phyloP scores from a whole-genome alignment of 306 rosid genomes.

The Elaeagnus macrophylla region DNA sequence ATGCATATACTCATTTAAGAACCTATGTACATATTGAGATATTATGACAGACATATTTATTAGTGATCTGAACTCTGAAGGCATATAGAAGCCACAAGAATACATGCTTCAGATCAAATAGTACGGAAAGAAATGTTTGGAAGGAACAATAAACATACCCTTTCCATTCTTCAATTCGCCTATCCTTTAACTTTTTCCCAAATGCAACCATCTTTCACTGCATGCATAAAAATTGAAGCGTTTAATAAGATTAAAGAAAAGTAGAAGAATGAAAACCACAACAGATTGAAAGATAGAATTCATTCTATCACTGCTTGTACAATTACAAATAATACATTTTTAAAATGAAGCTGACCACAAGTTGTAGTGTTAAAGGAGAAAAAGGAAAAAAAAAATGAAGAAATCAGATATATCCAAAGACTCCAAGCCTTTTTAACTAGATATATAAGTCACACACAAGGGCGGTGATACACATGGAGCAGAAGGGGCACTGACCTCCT shows the following conservation, averaged over 20 bases:
- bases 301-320: too few relatives aligned
- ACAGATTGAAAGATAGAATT: neutral
- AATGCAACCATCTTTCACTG: conserved; percentile 86
- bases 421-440: too few relatives aligned
- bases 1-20: too few relatives aligned
- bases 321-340: neutral
- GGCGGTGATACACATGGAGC: too few relatives aligned
- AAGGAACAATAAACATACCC: conserved; percentile 41
- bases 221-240: conserved; percentile 9
- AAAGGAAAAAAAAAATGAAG: neutral
- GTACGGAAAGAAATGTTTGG: neutral
- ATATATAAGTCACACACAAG: too few relatives aligned
- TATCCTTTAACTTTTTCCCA: conserved; percentile 91
- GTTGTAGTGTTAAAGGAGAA: neutral
- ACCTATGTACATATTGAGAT: too few relatives aligned
- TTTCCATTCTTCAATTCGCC: conserved; percentile 86
- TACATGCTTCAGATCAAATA: neutral
- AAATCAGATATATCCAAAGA: neutral
- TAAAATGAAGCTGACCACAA: neutral
- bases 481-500: too few relatives aligned
- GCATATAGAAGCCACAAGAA: too few relatives aligned
- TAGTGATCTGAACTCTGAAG: neutral
- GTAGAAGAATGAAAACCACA: conserved; percentile 4
- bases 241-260: conserved; percentile 13
- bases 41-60: neutral